Conservation (phyloP, 1,284 basidiomycete species). For the Mycena citricolor region DNA sequence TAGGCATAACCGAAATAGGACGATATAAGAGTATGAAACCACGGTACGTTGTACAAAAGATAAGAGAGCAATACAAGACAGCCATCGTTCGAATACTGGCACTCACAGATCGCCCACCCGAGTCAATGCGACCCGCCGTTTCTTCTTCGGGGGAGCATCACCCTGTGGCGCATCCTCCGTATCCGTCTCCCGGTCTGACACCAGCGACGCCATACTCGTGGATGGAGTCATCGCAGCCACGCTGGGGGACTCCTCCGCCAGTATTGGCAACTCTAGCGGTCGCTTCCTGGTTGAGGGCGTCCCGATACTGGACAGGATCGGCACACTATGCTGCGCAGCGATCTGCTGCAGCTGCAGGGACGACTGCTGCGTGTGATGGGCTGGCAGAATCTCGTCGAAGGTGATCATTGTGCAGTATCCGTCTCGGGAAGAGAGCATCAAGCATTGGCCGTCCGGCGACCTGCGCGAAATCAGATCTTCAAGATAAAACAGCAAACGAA, state of each 20-base stretch:
- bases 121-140: constrained; percentile 81
- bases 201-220: constrained; percentile 41
- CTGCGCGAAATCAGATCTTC: constrained; percentile 41
- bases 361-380: constrained; percentile 85
- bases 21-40: too few species aligned
- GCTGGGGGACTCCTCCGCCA: constrained; percentile 34
- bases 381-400: constrained; percentile 87
- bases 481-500: constrained; percentile 10
- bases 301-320: constrained; percentile 38
- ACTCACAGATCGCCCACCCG: constrained; percentile 58
- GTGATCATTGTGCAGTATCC: constrained; percentile 96
- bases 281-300: constrained; percentile 47
- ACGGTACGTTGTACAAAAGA: too few species aligned
- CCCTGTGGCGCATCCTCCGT: constrained; percentile 26
- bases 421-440: constrained; percentile 91
- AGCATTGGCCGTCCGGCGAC: constrained; percentile 93
- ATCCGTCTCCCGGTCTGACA: constrained; percentile 29
- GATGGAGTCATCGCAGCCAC: constrained; percentile 31
- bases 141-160: constrained; percentile 79
- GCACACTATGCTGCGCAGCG: constrained; percentile 76
- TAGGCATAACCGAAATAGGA: too few species aligned
- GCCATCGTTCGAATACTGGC: too few species aligned
- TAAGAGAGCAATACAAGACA: too few species aligned
- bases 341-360: constrained; percentile 85
- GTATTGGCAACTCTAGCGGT: constrained; percentile 50